Evolutionary conservation across 768 basidiomycete genomes (phyloP).

Genomic region (Pleurotus citrinopileatus): DNA sequence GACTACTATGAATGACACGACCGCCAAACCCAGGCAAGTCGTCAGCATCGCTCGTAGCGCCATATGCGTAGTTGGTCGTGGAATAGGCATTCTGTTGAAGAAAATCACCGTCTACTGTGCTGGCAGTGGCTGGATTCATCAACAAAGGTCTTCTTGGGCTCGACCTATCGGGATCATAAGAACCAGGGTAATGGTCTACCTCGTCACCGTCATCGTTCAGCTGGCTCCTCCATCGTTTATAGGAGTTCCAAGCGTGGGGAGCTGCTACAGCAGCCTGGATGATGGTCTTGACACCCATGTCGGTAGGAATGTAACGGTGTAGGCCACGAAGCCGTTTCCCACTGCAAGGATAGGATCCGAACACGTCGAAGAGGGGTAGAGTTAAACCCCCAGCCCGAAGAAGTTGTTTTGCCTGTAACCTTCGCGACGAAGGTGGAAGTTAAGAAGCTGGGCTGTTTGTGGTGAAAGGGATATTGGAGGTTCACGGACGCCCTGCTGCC

Average conservation of each 20-base stretch:
- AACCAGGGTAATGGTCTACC: background rate
- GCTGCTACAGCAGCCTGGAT: slow-evolving; percentile 4
- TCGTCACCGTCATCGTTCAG: background rate
- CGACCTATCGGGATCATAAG: slow-evolving; percentile 1
- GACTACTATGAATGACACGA: slow-evolving; percentile 16
- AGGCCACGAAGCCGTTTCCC: background rate
- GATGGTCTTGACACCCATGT: slow-evolving; percentile 8
- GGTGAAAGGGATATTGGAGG: background rate
- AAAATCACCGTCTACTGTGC: background rate
- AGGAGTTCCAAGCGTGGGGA: background rate
- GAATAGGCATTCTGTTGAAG: background rate
- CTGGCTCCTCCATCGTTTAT: background rate
- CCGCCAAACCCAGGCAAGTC: slow-evolving; percentile 7
- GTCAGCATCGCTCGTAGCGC: slow-evolving; percentile 1
- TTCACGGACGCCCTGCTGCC: background rate
- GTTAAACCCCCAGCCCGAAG: background rate
- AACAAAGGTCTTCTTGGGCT: slow-evolving; percentile 5
- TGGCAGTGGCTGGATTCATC: background rate
- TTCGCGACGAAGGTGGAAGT: background rate
- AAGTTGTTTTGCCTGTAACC: background rate
- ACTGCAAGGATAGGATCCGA: background rate
- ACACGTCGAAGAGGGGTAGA: background rate
- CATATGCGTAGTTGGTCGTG: background rate
- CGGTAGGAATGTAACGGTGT: background rate
- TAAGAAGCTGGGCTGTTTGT: background rate